Evolutionary conservation across 2,329 filamentous ascomycete genomes (phyloP).

Genomic region (Huntiella moniliformis): DNA sequence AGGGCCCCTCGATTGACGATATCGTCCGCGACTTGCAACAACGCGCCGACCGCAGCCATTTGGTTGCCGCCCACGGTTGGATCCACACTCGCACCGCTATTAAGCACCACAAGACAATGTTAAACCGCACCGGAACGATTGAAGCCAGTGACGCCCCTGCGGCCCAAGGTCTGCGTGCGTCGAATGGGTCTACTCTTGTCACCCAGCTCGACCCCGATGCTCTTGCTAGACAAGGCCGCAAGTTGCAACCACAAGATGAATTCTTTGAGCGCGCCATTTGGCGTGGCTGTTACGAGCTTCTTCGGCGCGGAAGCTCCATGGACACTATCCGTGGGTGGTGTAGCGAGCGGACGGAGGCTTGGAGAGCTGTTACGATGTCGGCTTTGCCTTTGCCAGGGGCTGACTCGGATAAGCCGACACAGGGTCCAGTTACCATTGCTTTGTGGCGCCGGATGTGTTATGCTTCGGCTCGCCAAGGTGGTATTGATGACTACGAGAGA

Average conservation of each 20-base stretch:
- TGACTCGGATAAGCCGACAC: constrained; percentile 23
- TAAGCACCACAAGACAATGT: constrained; percentile 71
- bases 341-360: constrained; percentile 65
- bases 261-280: constrained; percentile 82
- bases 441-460: constrained; percentile 67
- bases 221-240: constrained; percentile 56
- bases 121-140: constrained; percentile 41
- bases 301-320: constrained; percentile 64
- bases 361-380: constrained; percentile 71
- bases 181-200: constrained; percentile 46
- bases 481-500: constrained; percentile 58
- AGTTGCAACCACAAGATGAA: constrained; percentile 63
- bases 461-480: constrained; percentile 47
- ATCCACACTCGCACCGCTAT: constrained; percentile 78
- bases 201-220: constrained; percentile 89
- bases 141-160: constrained; percentile 42
- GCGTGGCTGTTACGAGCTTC: constrained; percentile 84
- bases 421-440: constrained; percentile 26
- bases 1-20: constrained; percentile 50
- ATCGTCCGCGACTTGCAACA: constrained; percentile 59
- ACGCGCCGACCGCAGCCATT: constrained; percentile 58
- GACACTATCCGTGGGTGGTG: constrained; percentile 70
- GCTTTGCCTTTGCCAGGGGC: constrained; percentile 42
- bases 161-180: constrained; percentile 35
- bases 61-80: constrained; percentile 75